These are phyloP conservation scores for Sclerospora graminicola DNA, from an alignment of 352 stramenopile species.

Conservation along the genomic window DNA sequence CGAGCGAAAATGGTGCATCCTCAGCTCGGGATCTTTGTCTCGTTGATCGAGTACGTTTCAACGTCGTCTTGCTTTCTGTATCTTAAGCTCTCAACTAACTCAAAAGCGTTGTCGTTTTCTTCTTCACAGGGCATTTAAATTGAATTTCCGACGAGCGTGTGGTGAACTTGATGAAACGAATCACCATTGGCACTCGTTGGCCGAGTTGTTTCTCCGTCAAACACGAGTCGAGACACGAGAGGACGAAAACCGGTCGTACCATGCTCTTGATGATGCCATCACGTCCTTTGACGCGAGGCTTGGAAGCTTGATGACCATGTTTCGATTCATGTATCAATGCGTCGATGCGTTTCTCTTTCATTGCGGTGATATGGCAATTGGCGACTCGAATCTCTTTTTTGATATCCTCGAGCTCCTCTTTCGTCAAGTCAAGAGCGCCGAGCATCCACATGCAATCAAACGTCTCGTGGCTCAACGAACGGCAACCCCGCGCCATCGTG, in stretches of 20 bases:
- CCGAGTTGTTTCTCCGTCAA: conserved; percentile 35
- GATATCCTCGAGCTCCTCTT: conserved; percentile 64
- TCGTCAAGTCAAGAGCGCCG: conserved; percentile 49
- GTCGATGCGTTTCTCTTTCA: conserved; percentile 67
- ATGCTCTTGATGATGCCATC: conserved; percentile 42
- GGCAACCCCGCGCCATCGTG: neutral
- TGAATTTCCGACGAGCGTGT: conserved; percentile 50
- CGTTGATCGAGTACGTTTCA: conserved; percentile 41
- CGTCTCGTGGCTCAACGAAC: conserved; percentile 11
- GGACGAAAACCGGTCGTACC: conserved; percentile 17
- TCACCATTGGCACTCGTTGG: conserved; percentile 45
- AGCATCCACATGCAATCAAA: conserved; percentile 47
- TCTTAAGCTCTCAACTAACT: neutral
- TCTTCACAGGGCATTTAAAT: conserved; percentile 47
- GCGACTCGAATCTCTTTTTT: conserved; percentile 66
- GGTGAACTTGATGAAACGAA: conserved; percentile 36
- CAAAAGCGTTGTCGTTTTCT: neutral
- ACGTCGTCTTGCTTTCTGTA: neutral
- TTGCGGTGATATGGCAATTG: conserved; percentile 69
- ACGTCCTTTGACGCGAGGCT: conserved; percentile 18
- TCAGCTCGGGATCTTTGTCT: conserved; percentile 47
- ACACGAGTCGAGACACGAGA: conserved; percentile 11
- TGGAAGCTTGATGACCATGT: conserved; percentile 34
- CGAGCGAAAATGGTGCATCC: conserved; percentile 50
- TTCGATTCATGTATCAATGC: conserved; percentile 79